Percentiles rank a stretch among this genome's conserved stretches.
Evolutionary conservation across 2,329 filamentous ascomycete species (phyloP).

Genomic region (Aspergillus cejpii): DNA sequence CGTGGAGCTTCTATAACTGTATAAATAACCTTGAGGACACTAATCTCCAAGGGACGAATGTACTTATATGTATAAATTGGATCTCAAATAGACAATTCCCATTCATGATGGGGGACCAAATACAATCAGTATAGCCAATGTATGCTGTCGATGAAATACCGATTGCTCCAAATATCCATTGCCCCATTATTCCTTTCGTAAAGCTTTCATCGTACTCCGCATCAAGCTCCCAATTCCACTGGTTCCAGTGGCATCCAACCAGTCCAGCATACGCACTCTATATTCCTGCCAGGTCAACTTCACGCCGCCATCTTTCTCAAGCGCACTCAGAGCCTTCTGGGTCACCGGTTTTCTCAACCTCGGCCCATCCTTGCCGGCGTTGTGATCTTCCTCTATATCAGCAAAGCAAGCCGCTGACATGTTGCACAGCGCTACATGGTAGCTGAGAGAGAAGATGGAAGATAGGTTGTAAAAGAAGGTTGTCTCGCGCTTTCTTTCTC

Average conservation of each 20-base stretch:
- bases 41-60: no score
- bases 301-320: constrained; percentile 61
- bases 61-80: no score
- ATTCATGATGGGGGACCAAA: no score
- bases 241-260: constrained; percentile 59
- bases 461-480: constrained; percentile 33
- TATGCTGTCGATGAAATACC: no score
- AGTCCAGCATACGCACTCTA: constrained; percentile 62
- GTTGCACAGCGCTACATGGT: constrained; percentile 42
- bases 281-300: constrained; percentile 67
- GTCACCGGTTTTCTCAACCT: constrained; percentile 54
- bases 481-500: constrained; percentile 25
- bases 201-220: constrained; percentile 72
- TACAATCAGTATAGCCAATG: no score
- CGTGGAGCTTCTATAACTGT: no score
- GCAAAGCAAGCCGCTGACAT: constrained; percentile 45
- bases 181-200: constrained; percentile 47
- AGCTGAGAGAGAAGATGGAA: constrained; percentile 43
- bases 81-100: no score
- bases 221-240: constrained; percentile 64
- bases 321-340: constrained; percentile 55
- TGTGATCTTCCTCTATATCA: constrained; percentile 43
- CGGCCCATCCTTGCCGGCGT: constrained; percentile 18
- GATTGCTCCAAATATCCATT: no score
- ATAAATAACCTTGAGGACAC: no score